A percentile compares a stretch with the other conserved stretches of the same genome.
Evolutionary conservation across 306 rosid species (phyloP).

Genomic region (Astragalus glycyphyllos): DNA sequence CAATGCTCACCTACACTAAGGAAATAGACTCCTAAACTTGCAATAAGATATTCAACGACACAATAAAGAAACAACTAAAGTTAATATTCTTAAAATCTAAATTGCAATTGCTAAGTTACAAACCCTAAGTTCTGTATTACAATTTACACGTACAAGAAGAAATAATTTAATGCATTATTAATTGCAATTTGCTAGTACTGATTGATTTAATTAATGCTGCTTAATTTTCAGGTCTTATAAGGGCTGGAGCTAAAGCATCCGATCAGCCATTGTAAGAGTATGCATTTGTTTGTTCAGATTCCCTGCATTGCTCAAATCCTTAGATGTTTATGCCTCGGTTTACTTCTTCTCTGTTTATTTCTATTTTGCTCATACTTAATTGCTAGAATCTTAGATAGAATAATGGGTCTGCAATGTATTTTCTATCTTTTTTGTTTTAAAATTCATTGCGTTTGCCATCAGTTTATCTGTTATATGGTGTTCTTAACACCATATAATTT

Average conservation of each 20-base stretch:
- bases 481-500: neutral
- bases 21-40: slow-evolving; percentile 25
- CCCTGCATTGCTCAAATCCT: slow-evolving; percentile 11
- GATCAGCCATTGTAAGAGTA: slow-evolving; percentile 82
- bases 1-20: neutral
- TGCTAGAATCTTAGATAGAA: neutral
- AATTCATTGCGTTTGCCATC: slow-evolving; percentile 1
- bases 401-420: slow-evolving; percentile 3
- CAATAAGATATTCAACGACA: neutral
- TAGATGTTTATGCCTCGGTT: neutral
- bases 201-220: slow-evolving; percentile 28
- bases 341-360: slow-evolving; percentile 12
- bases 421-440: slow-evolving; percentile 16
- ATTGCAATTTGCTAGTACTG: slow-evolving; percentile 12
- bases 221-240: slow-evolving; percentile 67
- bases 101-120: no score
- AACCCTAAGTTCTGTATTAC: no score
- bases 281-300: slow-evolving; percentile 30
- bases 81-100: no score
- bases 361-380: slow-evolving; percentile 11
- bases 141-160: no score
- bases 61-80: neutral
- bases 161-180: no score
- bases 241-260: slow-evolving; percentile 80
- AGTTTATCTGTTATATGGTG: neutral